Conservation (phyloP, 2,329 filamentous ascomycete species). For the Fusarium circinatum region DNA sequence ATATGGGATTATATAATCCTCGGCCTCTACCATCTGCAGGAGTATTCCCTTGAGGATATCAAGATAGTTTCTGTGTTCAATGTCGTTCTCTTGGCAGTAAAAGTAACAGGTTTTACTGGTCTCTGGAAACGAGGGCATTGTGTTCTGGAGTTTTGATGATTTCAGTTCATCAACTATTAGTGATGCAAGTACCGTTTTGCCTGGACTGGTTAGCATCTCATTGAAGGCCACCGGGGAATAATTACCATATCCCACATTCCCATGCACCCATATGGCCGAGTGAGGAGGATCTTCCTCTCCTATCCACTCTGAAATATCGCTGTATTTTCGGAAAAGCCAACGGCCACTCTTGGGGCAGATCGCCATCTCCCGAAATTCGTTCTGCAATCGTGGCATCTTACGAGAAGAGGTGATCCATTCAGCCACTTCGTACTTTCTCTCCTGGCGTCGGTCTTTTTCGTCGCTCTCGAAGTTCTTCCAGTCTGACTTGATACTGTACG, state of each 20-base stretch:
- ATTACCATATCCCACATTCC: not conserved
- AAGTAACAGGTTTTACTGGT: not conserved
- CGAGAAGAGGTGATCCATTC: not conserved
- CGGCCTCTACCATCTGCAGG: not conserved
- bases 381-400: not conserved
- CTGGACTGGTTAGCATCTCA: rapidly evolving
- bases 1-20: not conserved
- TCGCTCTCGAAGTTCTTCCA: not conserved
- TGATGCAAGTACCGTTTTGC: not conserved
- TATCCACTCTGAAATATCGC: constrained; percentile 1
- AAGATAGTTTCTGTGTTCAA: not conserved
- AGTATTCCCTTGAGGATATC: not conserved
- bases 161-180: not conserved
- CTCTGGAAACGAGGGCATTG: rapidly evolving
- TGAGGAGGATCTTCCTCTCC: not conserved
- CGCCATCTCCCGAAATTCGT: not conserved
- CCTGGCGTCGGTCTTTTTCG: not conserved
- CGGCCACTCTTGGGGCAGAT: not conserved
- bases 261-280: constrained; percentile 3
- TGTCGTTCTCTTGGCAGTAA: constrained; percentile 3
- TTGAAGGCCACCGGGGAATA: rapidly evolving
- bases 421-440: not conserved
- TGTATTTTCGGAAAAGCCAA: constrained; percentile 5
- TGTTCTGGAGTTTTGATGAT: not conserved
- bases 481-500: not conserved